Conservation (phyloP, 1,284 basidiomycete genomes). For the Papiliotrema laurentii region DNA sequence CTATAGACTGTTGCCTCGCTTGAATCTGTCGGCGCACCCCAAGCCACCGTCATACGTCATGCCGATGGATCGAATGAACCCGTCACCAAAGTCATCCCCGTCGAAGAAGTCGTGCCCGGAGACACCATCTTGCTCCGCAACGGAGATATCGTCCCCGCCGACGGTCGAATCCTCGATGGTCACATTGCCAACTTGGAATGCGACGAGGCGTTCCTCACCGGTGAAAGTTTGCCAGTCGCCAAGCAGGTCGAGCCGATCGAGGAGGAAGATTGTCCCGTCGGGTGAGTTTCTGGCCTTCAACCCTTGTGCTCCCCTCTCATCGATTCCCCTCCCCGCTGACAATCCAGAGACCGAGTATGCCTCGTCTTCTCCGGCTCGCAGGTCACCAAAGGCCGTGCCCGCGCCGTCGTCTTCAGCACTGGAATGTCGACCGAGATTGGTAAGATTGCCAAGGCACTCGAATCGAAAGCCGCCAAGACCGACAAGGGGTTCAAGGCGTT, state of each 20-base stretch:
- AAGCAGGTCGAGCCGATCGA: slow-evolving; percentile 54
- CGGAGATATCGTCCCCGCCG: slow-evolving; percentile 61
- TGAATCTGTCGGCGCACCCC: slow-evolving; percentile 54
- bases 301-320: neutral
- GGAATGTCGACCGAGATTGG: slow-evolving; percentile 66
- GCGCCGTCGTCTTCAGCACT: slow-evolving; percentile 58
- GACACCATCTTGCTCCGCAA: slow-evolving; percentile 58
- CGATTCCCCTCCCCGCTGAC: slow-evolving; percentile 34
- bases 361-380: slow-evolving; percentile 57
- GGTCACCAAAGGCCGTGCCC: slow-evolving; percentile 63
- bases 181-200: slow-evolving; percentile 54
- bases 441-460: slow-evolving; percentile 55
- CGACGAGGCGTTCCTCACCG: slow-evolving; percentile 66
- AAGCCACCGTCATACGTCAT: slow-evolving; percentile 57
- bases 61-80: slow-evolving; percentile 13
- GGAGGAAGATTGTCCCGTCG: slow-evolving; percentile 52
- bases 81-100: slow-evolving; percentile 54
- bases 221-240: slow-evolving; percentile 59
- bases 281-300: too few species aligned
- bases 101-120: slow-evolving; percentile 60
- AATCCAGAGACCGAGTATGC: slow-evolving; percentile 45
- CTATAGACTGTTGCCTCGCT: slow-evolving; percentile 47
- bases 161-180: slow-evolving; percentile 52
- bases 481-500: slow-evolving; percentile 41
- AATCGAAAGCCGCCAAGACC: slow-evolving; percentile 43